A percentile compares a stretch with the other conserved stretches of the same genome.
phyloP scores from a whole-genome alignment of 1,139 yeast species.

The Scheffersomyces cryptocercus region DNA sequence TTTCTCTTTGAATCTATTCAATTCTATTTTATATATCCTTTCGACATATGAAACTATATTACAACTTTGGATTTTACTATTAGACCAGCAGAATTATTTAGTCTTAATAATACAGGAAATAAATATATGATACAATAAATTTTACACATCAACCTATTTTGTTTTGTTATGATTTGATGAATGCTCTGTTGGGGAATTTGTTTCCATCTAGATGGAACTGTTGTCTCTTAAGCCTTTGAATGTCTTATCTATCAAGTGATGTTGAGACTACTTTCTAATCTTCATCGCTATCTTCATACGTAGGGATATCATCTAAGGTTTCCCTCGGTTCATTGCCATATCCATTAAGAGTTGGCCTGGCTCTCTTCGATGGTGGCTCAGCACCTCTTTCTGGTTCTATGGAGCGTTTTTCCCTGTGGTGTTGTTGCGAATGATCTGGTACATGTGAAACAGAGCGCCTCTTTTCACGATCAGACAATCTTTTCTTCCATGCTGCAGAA shows the following conservation, averaged over 20 bases:
- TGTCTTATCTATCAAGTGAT: not conserved
- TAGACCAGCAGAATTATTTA: no score
- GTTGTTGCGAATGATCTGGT: not conserved
- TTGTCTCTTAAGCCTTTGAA: not conserved
- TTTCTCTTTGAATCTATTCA: no score
- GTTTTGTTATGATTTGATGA: no score
- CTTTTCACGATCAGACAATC: conserved; percentile 30
- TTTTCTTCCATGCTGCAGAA: conserved; percentile 35
- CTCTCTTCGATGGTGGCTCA: conserved; percentile 11
- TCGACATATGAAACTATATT: no score
- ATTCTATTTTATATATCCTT: no score
- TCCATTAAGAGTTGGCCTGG: conserved; percentile 3
- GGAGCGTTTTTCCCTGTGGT: not conserved
- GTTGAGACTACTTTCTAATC: not conserved
- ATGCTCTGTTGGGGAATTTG: no score
- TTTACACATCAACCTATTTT: no score
- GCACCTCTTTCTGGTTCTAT: conserved; percentile 4
- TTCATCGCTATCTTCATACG: conserved; percentile 45
- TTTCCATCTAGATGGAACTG: not conserved
- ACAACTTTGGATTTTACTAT: no score
- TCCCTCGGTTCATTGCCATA: conserved; percentile 6
- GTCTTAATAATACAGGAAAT: no score
- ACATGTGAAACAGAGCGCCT: not conserved
- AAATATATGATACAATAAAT: no score
- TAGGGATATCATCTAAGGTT: conserved; percentile 37